Base-by-base conservation (phyloP, 2,329 filamentous ascomycete genomes). In the Ophiobolus disseminans region DNA sequence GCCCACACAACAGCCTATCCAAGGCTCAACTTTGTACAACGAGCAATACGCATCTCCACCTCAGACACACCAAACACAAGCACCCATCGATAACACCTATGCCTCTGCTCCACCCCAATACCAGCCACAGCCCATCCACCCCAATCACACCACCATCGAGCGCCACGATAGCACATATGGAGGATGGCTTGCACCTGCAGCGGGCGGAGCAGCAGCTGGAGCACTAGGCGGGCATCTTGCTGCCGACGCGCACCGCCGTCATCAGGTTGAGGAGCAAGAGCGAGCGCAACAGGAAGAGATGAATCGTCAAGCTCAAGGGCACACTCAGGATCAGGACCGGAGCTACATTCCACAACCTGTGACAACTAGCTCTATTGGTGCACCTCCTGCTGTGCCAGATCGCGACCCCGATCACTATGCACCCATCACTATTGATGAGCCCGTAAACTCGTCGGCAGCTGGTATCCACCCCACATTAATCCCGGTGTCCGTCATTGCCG, bases 101-200 rank as follows among this genome's bases (percentile, higher is more conserved):
- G 26, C 36, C 7, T 36, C 37, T 28, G 30, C 34, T 26, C 20
- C 46, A 7, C 45, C 40, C 22, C 17, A 45, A 20, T 43, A 51
- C 23, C 20, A 53, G 10, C 19, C 26, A 13, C 50, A 56, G 22
- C 26, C 52, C 26, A n/a, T 34, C 11, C 25, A 45, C 21, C n/a
- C 13, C 26, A 37, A 50, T n/a, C 50, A 43, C 16, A 19, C 52
- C 45, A 21, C 48, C 8, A 30, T 56, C 26, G 57, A 60, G 50
- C 60, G 66, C 6, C 72, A 70, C 39, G 70, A 73, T 50, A 80
- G 74, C 53, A 69, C 75, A 41, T 80, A 82, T 47, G 78, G 78
- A 13, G 74, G 80, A 22, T 85, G 82, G 81, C 78, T 84, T 72
- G 78, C 75, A 17, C 79, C 79, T 25, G 75, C 73, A n/a, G 77